These are phyloP conservation scores for Xylariales sp. DNA, from an alignment of 2,329 filamentous ascomycete species.

Conservation along the genomic window DNA sequence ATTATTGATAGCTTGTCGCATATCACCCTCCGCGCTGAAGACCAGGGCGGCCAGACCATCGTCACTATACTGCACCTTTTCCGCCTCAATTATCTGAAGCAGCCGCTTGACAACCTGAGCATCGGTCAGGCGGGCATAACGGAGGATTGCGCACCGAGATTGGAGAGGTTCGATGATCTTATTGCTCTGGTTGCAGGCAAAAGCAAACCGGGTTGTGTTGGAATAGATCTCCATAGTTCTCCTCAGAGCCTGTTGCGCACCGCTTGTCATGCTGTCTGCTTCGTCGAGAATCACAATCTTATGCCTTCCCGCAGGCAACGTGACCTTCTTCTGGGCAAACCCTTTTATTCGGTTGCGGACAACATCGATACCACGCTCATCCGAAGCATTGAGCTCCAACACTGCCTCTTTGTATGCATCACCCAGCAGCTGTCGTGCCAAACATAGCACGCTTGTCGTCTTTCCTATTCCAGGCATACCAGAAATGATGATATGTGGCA, in stretches of 20 bases:
- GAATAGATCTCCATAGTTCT: constrained; percentile 99
- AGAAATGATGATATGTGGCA: constrained; percentile 99
- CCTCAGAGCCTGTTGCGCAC: constrained; percentile 90
- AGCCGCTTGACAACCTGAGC: constrained; percentile 87
- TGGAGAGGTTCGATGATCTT: constrained; percentile 99
- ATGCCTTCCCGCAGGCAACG: constrained; percentile 81
- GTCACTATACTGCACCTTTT: constrained; percentile 85
- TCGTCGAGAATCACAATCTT: constrained; percentile 98
- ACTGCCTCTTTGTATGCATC: constrained; percentile 97
- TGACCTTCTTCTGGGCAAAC: constrained; percentile 98
- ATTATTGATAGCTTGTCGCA: constrained; percentile 99
- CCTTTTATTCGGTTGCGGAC: constrained; percentile 97
- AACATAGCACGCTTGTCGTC: constrained; percentile 90
- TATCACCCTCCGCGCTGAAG: constrained; percentile 95
- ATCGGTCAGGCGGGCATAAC: constrained; percentile 89
- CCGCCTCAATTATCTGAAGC: constrained; percentile 87
- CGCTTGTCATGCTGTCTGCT: constrained; percentile 96
- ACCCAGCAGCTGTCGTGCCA: constrained; percentile 86
- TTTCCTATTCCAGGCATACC: constrained; percentile 99
- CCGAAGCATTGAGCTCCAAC: constrained; percentile 90
- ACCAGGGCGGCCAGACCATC: constrained; percentile 94
- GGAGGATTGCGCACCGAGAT: constrained; percentile 90
- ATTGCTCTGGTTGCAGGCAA: constrained; percentile 97
- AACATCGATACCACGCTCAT: constrained; percentile 96
- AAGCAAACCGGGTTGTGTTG: constrained; percentile 92